Conservation (phyloP, 805 yeast species). For the Saturnispora bothae region DNA sequence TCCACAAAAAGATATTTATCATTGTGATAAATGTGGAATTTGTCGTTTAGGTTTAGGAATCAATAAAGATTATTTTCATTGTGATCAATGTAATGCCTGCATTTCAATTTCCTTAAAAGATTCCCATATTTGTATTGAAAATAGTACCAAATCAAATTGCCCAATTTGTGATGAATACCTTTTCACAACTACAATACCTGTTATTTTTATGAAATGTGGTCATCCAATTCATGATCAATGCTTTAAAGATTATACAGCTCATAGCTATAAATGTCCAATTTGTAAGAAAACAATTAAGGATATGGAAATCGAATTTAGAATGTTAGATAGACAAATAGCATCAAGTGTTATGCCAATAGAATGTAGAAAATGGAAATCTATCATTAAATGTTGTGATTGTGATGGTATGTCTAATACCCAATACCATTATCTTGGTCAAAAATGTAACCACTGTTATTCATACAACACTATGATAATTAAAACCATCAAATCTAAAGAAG, state of each 20-base stretch:
- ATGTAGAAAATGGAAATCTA: conserved; percentile 62
- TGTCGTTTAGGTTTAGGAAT: conserved; percentile 84
- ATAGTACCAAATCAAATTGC: conserved; percentile 83
- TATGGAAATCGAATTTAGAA: conserved; percentile 82
- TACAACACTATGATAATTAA: conserved; percentile 74
- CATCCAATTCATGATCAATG: conserved; percentile 87
- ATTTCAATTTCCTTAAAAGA: conserved; percentile 67
- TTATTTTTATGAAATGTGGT: conserved; percentile 89
- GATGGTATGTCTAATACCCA: conserved; percentile 64
- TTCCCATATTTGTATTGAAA: conserved; percentile 74
- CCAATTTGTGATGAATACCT: conserved; percentile 89
- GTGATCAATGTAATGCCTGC: conserved; percentile 83
- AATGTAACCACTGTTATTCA: conserved; percentile 78
- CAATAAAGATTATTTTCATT: conserved; percentile 84
- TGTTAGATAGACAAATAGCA: conserved; percentile 72
- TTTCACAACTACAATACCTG: conserved; percentile 72
- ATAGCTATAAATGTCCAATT: conserved; percentile 83
- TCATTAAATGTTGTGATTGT: conserved; percentile 79
- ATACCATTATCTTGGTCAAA: conserved; percentile 78
- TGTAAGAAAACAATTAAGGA: conserved; percentile 78
- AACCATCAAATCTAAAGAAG: conserved; percentile 53
- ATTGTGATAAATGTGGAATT: conserved; percentile 87
- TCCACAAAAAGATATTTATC: conserved; percentile 69
- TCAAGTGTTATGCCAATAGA: conserved; percentile 76
- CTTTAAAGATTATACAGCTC: conserved; percentile 70